Percentiles rank a stretch among this genome's conserved stretches.
phyloP scores from a whole-genome alignment of 2,329 filamentous ascomycete species.

The Colletotrichum sp. region DNA sequence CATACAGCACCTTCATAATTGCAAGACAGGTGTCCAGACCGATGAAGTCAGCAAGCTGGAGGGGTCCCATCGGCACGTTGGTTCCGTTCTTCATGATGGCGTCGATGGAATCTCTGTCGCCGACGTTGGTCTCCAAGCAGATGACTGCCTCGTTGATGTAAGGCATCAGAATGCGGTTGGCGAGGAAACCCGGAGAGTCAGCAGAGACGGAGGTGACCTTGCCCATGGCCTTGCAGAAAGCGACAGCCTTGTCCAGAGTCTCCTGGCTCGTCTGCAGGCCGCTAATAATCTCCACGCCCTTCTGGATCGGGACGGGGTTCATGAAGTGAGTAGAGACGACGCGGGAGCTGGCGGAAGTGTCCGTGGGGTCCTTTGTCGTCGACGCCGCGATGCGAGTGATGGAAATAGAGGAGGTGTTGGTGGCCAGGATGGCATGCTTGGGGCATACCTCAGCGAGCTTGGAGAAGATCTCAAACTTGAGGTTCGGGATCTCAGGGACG shows the following conservation, averaged over 20 bases:
- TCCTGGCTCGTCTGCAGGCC: conserved; percentile 87
- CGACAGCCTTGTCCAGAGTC: conserved; percentile 82
- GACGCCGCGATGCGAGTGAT: conserved; percentile 95
- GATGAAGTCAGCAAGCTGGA: conserved; percentile 95
- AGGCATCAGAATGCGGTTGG: conserved; percentile 97
- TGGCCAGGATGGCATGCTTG: conserved; percentile 87
- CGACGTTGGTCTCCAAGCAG: conserved; percentile 92
- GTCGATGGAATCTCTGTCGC: conserved; percentile 89
- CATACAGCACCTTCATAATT: conserved; percentile 95
- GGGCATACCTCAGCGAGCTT: conserved; percentile 82
- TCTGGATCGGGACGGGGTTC: conserved; percentile 97
- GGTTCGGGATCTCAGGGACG: conserved; percentile 86
- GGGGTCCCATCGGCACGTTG: conserved; percentile 96
- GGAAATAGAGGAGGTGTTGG: conserved; percentile 98
- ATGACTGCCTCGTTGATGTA: conserved; percentile 99
- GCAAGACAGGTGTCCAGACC: conserved; percentile 94
- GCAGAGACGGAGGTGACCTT: conserved; percentile 89
- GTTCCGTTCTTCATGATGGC: conserved; percentile 99
- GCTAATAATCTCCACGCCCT: conserved; percentile 96
- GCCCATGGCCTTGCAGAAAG: conserved; percentile 89
- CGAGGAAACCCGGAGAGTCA: conserved; percentile 92
- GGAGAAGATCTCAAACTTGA: conserved; percentile 89
- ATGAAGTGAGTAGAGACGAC: conserved; percentile 98
- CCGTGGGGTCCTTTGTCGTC: conserved; percentile 77
- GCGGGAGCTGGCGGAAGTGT: conserved; percentile 81